Evolutionary conservation across 495 filamentous ascomycete species (phyloP), one percentile per base, ranked within the genome.

Genomic region (Clavariopsis aquatica): DNA sequence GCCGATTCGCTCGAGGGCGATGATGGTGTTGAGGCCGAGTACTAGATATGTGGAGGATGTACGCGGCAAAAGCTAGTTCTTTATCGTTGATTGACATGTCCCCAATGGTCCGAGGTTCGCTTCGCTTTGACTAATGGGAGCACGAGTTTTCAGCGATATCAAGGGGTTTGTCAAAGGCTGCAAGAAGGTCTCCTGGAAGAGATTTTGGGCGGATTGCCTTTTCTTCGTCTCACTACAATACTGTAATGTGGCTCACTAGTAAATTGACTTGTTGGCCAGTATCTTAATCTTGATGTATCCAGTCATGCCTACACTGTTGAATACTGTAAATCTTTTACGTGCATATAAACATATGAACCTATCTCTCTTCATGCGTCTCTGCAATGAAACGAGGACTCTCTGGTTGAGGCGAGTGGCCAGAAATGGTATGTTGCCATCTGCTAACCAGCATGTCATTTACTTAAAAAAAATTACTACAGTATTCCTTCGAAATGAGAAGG

Each of bases 1-100:
- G 92, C 92, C 74, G 94, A 98, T 79, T 96, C 93, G 65, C 77
- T 94, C 66, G 92, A 93, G 79, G 90, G 85, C 62, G 94, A 94
- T 69, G 91, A 92, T 70, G 89, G 87, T 75, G 82, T 82, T 69
- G 93, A 97, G 82, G 90, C 91, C 66, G 94, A 98, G 85, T 98
- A 98, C 86, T 98, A 96, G 78, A 75, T 31, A 10, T 52, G 43
- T 56, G 26, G 27, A 29, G 59, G 38, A 43, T 17, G 38, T 43
- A 43, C 38, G 65, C 10, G 45, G 36, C 19, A 54, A 49, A 38
- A 23, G 28, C 38, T 53, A 43, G 29, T 54, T 62, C 58, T 58
- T 52, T 58, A 62, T 62, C 55, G 58, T 68, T 68, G 58, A 68
- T 49, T 62, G 38, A 24, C 29, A 45, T 60, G 54, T 51, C 52